Base-by-base conservation (phyloP, 208 protist species). In the Leishmania martiniquensis region DNA sequence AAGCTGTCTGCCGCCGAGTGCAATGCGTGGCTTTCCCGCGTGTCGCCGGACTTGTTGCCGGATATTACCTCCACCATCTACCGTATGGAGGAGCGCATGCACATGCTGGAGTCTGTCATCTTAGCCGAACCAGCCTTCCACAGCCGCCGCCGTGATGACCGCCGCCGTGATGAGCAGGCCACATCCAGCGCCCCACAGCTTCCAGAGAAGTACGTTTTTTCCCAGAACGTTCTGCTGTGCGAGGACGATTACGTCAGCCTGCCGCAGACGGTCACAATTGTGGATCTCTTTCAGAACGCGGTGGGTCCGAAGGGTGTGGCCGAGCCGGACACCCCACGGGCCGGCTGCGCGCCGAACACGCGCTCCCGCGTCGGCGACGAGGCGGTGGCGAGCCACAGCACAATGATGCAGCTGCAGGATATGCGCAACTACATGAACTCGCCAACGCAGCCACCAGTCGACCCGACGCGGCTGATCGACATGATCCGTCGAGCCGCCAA, bases 391-490 rank as follows among this genome's bases (percentile, higher is more conserved):
- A 97, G 93, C 73, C 88, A 97, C 85, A 95, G 91, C 80, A 97
- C 93, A 39, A 95, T 97, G 93, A 83, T 97, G 77, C 90, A 94
- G 80, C 87, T 97, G 55, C 91, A 95, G 82, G 93, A 97, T 74
- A 93, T 97, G 90, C 86, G 89, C 55, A 94, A 92, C 82, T 95
- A 95, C 83, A 93, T 94, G 88, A 95, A 97, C 85, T 93, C 89
- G 37, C 93, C 91, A 49, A 95, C 91, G 44, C 90, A 93, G 82
- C 93, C 93, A 29, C 90, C 88, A 45, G 89, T 90, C 37, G 93
- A 97, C 82, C 91, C 93, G 29, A 90, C 93, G 12, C 87, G 89
- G 45, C 87, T 97, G 65, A 95, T 97, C 84, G 91, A 97, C 79
- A 94, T 85, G 75, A 94, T 97, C 72, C 91, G 93, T 4, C 88